These are phyloP conservation scores for Halophytophthora batemanensis DNA, from an alignment of 352 stramenopile species.

Conservation along the genomic window DNA sequence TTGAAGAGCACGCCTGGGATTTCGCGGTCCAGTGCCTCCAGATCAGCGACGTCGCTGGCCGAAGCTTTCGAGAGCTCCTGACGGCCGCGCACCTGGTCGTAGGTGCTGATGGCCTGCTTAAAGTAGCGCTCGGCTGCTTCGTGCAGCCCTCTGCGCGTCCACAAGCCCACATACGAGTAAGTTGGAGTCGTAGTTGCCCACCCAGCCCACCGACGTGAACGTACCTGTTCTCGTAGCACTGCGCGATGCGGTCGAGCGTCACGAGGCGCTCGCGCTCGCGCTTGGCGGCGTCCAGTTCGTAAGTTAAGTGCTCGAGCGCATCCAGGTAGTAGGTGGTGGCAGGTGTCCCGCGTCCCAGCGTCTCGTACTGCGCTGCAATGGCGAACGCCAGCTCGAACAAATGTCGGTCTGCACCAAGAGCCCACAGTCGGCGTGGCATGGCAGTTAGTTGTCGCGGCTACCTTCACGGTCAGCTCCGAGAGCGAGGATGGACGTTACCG, in stretches of 20 bases:
- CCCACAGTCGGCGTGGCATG: no score
- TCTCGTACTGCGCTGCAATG: slow-evolving; percentile 75
- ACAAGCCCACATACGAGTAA: no score
- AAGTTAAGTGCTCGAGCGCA: slow-evolving; percentile 40
- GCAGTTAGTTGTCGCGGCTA: no score
- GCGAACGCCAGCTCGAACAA: slow-evolving; percentile 76
- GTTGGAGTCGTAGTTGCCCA: no score
- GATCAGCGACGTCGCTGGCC: slow-evolving; percentile 15
- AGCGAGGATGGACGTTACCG: slow-evolving; percentile 31
- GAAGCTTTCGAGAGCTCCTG: slow-evolving; percentile 27
- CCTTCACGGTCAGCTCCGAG: no score
- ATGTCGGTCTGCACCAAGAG: slow-evolving; percentile 51
- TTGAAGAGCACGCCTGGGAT: slow-evolving; percentile 37
- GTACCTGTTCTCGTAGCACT: slow-evolving; percentile 67
- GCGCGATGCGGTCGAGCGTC: slow-evolving; percentile 71
- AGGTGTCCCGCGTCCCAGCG: slow-evolving; percentile 30
- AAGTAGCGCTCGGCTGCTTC: slow-evolving; percentile 32
- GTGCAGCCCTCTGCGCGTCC: slow-evolving; percentile 12
- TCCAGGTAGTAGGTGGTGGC: slow-evolving; percentile 74
- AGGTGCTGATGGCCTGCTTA: slow-evolving; percentile 26
- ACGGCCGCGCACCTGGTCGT: slow-evolving; percentile 26
- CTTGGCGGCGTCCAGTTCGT: slow-evolving; percentile 28
- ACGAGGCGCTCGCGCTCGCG: slow-evolving; percentile 52
- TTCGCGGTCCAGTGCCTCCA: slow-evolving; percentile 27
- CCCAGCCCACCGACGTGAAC: no score